Conservation (phyloP, 163 green algal species). For the Prototheca wickerhamii region DNA sequence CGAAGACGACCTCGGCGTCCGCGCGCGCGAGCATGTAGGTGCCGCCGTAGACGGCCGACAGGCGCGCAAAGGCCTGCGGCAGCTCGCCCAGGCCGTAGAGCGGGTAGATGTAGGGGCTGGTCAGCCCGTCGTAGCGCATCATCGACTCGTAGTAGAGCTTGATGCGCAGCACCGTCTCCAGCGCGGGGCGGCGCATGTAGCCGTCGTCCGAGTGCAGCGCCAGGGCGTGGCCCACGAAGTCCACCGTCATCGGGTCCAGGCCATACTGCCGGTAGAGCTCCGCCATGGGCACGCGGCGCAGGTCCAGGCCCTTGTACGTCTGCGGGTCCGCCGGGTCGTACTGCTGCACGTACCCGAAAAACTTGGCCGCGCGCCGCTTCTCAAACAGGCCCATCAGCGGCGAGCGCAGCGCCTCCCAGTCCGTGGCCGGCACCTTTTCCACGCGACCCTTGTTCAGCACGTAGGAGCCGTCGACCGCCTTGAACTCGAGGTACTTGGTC, state of each 20-base stretch:
- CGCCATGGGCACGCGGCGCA: slow-evolving; percentile 77
- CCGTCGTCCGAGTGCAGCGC: slow-evolving; percentile 79
- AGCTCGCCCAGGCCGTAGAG: slow-evolving; percentile 97
- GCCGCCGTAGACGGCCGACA: slow-evolving; percentile 93
- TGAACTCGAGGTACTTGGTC: slow-evolving; percentile 99
- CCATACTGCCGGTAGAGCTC: slow-evolving; percentile 81
- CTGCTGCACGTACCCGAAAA: slow-evolving; percentile 92
- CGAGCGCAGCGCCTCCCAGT: slow-evolving; percentile 87
- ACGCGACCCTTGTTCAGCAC: slow-evolving; percentile 63
- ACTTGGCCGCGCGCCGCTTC: slow-evolving; percentile 88
- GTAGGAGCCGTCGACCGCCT: slow-evolving; percentile 91
- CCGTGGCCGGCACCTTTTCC: slow-evolving; percentile 79
- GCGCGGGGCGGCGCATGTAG: slow-evolving; percentile 63
- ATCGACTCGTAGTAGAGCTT: slow-evolving; percentile 97
- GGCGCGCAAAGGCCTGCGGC: slow-evolving; percentile 92
- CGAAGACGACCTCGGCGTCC: slow-evolving; percentile 65
- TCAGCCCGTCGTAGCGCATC: slow-evolving; percentile 80
- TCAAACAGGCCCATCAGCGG: slow-evolving; percentile 97
- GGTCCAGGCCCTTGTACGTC: slow-evolving; percentile 82
- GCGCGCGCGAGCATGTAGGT: slow-evolving; percentile 98
- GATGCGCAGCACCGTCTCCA: slow-evolving; percentile 72
- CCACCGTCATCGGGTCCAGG: slow-evolving; percentile 75
- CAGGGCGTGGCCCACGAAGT: slow-evolving; percentile 95
- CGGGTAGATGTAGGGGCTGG: slow-evolving; percentile 97
- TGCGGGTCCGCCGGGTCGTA: slow-evolving; percentile 74